These are phyloP conservation scores for Coleophoma cylindrospora DNA, from an alignment of 2,329 filamentous ascomycete genomes.

Conservation along the genomic window DNA sequence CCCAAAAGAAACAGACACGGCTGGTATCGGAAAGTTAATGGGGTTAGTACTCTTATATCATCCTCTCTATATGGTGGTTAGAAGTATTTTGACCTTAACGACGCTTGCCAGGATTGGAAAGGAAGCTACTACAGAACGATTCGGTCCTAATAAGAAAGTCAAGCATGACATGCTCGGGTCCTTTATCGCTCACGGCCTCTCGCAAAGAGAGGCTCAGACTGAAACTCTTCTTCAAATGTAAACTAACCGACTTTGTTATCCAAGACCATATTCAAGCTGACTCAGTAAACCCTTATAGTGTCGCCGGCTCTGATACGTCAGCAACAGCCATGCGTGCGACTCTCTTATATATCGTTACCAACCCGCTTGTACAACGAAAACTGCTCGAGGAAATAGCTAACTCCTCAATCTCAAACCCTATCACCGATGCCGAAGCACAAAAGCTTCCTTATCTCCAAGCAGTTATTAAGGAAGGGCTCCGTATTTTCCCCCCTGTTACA, in stretches of 20 bases:
- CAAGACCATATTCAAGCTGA: not conserved
- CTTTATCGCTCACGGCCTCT: constrained; percentile 28
- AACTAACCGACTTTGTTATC: not conserved
- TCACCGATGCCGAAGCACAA: constrained; percentile 30
- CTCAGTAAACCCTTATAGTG: constrained; percentile 8
- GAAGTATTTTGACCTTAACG: too few relatives aligned
- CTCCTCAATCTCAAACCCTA: not conserved
- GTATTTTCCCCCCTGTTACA: constrained; percentile 38
- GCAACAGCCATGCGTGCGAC: constrained; percentile 41
- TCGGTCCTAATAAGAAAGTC: constrained; percentile 34
- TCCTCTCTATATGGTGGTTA: too few relatives aligned
- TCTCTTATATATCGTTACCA: constrained; percentile 9
- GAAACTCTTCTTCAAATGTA: constrained; percentile 14
- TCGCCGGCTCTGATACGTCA: constrained; percentile 54
- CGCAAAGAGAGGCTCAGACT: constrained; percentile 11
- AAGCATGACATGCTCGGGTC: constrained; percentile 49
- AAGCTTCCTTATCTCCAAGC: constrained; percentile 43
- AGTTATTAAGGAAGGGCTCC: constrained; percentile 41
- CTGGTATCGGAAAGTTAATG: too few relatives aligned
- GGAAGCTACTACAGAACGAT: constrained; percentile 39
- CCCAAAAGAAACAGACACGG: too few relatives aligned
- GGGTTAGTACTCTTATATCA: too few relatives aligned
- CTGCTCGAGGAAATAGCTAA: constrained; percentile 7
- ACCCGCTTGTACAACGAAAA: constrained; percentile 4
- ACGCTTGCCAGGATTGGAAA: constrained; percentile 29